Percentiles rank a stretch among this genome's conserved stretches.
phyloP scores from a whole-genome alignment of 306 rosid genomes.

The Senna siamea region DNA sequence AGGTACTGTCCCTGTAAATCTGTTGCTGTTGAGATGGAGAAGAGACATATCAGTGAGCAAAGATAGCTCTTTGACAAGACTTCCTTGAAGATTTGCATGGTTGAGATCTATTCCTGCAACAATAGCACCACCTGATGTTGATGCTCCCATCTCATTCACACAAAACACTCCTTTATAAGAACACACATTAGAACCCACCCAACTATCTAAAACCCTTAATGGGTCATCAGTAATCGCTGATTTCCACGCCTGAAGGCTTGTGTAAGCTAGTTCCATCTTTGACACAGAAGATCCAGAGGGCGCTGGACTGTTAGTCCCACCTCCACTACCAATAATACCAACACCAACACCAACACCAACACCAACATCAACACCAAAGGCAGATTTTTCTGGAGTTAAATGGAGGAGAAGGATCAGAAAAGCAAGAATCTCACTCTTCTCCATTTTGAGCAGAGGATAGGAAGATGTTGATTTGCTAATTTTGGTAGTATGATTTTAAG shows the following conservation, averaged over 20 bases:
- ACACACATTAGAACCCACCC: slow-evolving; percentile 88
- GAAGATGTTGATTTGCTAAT: slow-evolving; percentile 26
- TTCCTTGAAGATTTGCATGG: slow-evolving; percentile 86
- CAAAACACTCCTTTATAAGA: slow-evolving; percentile 84
- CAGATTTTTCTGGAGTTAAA: slow-evolving; percentile 42
- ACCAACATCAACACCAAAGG: no score
- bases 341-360: no score
- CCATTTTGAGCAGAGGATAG: slow-evolving; percentile 52
- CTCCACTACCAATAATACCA: no score
- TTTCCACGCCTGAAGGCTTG: slow-evolving; percentile 91
- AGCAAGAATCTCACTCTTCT: slow-evolving; percentile 41
- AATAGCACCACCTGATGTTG: slow-evolving; percentile 32
- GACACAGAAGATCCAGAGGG: slow-evolving; percentile 51
- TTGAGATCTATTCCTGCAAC: slow-evolving; percentile 91
- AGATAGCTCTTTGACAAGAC: slow-evolving; percentile 77
- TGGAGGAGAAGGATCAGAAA: slow-evolving; percentile 44
- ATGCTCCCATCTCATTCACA: slow-evolving; percentile 36
- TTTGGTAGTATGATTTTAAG: not conserved
- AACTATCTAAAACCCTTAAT: slow-evolving; percentile 50
- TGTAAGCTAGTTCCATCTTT: slow-evolving; percentile 62
- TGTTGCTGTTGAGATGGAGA: slow-evolving; percentile 80
- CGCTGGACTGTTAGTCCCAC: slow-evolving; percentile 44
- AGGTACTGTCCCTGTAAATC: slow-evolving; percentile 73
- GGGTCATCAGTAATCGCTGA: slow-evolving; percentile 87
- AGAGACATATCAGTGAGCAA: slow-evolving; percentile 68